Evolutionary conservation across 129 eudicot genomes (phyloP).

Genomic region (Pittosporum tobira): DNA sequence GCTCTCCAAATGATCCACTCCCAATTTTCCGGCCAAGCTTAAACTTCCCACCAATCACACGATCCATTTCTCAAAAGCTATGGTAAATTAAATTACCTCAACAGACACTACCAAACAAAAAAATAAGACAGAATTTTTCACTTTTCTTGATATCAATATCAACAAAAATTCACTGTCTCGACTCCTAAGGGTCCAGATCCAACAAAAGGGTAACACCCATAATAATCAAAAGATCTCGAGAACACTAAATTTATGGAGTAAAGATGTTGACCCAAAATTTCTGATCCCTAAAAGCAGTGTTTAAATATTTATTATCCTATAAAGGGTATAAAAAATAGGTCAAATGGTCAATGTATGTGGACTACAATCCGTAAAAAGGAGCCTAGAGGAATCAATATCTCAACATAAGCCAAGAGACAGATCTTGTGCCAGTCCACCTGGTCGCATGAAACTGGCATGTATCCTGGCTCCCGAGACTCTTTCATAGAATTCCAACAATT

Average conservation of each 20-base stretch:
- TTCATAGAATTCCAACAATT: too few relatives aligned
- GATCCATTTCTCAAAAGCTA: constrained; percentile 50
- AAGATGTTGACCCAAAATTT: neutral
- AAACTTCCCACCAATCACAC: constrained; percentile 89
- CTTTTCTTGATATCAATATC: neutral
- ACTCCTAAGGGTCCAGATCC: constrained; percentile 45
- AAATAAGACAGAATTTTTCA: neutral
- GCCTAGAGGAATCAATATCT: too few relatives aligned
- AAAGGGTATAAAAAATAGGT: neutral
- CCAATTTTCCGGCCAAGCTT: constrained; percentile 95
- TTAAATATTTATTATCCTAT: neutral
- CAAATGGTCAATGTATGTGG: neutral
- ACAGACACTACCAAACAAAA: constrained; percentile 9
- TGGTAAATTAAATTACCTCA: constrained; percentile 5
- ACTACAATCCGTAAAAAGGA: too few relatives aligned
- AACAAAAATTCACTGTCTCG: constrained; percentile 3
- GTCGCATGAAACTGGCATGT: too few relatives aligned
- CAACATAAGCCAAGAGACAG: too few relatives aligned
- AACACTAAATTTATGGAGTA: neutral
- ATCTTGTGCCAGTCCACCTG: too few relatives aligned
- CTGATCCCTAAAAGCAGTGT: constrained; percentile 6
- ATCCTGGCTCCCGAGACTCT: too few relatives aligned
- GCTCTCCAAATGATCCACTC: constrained; percentile 93
- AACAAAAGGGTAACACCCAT: constrained; percentile 6
- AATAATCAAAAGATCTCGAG: neutral